Percentiles rank a stretch among this genome's conserved stretches.
phyloP scores from a whole-genome alignment of 768 basidiomycete species.

The Amanita rubescens region DNA sequence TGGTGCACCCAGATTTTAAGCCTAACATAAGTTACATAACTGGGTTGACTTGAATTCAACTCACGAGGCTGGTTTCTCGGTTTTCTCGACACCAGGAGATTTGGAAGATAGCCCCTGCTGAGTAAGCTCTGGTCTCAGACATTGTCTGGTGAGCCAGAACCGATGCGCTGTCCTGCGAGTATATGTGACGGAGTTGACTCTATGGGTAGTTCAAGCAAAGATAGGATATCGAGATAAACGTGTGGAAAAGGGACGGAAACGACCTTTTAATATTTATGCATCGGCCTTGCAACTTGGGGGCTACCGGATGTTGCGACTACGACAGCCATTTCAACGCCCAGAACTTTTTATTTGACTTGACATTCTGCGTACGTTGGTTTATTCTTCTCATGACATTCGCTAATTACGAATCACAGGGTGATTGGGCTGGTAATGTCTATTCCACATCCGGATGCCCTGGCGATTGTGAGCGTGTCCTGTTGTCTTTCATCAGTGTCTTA shows the following conservation, averaged over 20 bases:
- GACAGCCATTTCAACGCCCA: conserved; percentile 45
- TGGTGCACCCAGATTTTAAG: too few relatives aligned
- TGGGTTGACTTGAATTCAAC: too few relatives aligned
- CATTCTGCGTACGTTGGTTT: conserved; percentile 46
- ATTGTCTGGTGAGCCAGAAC: too few relatives aligned
- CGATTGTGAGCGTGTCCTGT: conserved; percentile 33
- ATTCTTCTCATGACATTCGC: neutral
- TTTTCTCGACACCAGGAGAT: too few relatives aligned
- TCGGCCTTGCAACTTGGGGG: conserved; percentile 31
- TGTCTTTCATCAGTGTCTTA: neutral
- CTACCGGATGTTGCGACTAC: conserved; percentile 47
- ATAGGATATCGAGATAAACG: conserved; percentile 24
- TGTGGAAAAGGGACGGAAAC: conserved; percentile 18
- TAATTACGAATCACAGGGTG: conserved; percentile 25
- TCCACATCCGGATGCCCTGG: conserved; percentile 32
- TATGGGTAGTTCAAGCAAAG: conserved; percentile 67
- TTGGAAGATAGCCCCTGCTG: too few relatives aligned
- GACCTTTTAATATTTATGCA: too few relatives aligned
- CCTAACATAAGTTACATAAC: too few relatives aligned
- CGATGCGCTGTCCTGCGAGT: too few relatives aligned
- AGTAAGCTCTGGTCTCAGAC: too few relatives aligned
- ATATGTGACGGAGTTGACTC: too few relatives aligned
- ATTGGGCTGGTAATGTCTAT: conserved; percentile 44
- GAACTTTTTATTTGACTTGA: conserved; percentile 48
- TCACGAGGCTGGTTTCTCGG: too few relatives aligned